Base-by-base conservation (phyloP, 1,284 basidiomycete genomes). In the Cutaneotrichosporon daszewskae region DNA sequence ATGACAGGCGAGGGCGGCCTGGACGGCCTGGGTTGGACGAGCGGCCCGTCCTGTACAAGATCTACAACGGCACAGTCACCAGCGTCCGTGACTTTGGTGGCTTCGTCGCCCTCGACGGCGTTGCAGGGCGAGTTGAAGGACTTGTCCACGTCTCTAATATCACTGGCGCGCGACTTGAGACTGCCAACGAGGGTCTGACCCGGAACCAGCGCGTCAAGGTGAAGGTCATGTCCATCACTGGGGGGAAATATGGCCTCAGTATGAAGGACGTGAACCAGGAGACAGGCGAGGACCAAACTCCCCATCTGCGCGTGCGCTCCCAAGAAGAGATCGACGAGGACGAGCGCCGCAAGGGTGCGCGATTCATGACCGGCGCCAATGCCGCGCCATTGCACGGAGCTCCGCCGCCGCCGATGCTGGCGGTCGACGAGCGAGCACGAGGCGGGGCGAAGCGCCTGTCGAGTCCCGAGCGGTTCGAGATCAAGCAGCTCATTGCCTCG, bases 211-310 rank as follows among this genome's bases (percentile, higher is more conserved):
- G 74, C 16, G 89, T 96, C 56, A 94, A 92, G 66, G 86, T 95
- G 60, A 97, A 97, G 67, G 89, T 97, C 55, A 88, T 96, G 82
- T 89, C 87, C 37, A 77, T 92, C 17, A 86, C 87, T 0, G 89
- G 87, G 4, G 80, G 54, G 52, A 81, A 90, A 40, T 72, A 90
- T 38, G 80, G 85, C 11, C 77, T 98, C 14, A 96, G 92, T 18
- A 96, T 98, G 85, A 95, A 94, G 64, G 94, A 98, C 63, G 95
- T 92, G 25, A 92, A 98, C 67, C 95, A 98, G 69, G 70, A 67
- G 5, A 85, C 85, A 1, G 95, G 92, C 4, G 81, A 80, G 26
- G 95, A 98, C 68, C 77, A 97, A 35, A 60, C 63, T 54, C 94
- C 94, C 2, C 90, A 97, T 65, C 76, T 97, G 17, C 83, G 87